A percentile compares a stretch with the other conserved stretches of the same genome.
Conservation (phyloP, 2,329 filamentous ascomycete genomes). For the Coniochaeta ligniaria region DNA sequence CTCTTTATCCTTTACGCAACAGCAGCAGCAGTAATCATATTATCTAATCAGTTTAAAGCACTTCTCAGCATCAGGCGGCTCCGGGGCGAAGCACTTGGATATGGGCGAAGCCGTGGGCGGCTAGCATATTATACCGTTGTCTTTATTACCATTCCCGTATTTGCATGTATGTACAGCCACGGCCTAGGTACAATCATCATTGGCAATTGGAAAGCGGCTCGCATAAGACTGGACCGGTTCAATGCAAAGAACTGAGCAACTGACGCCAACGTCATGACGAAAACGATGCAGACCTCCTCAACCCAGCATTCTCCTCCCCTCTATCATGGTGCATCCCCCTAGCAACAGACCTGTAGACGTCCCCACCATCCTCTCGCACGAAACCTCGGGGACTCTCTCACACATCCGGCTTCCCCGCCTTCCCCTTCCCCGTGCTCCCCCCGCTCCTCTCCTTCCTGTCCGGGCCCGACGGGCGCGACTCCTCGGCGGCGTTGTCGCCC, state of each 20-base stretch:
- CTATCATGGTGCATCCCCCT: too few relatives aligned
- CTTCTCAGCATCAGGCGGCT: neutral
- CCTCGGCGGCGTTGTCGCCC: slow-evolving; percentile 25
- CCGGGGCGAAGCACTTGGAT: neutral
- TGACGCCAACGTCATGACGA: neutral
- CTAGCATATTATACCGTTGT: neutral
- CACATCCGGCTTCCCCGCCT: neutral
- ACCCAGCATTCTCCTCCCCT: neutral
- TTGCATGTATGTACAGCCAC: neutral
- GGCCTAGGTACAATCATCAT: neutral
- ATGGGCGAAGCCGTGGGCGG: neutral
- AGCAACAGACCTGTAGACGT: too few relatives aligned
- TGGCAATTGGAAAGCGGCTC: neutral
- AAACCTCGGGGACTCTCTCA: too few relatives aligned
- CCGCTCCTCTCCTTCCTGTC: slow-evolving; percentile 27
- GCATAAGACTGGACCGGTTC: neutral
- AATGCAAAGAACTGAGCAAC: neutral
- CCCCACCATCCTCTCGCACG: too few relatives aligned
- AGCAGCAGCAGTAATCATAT: neutral
- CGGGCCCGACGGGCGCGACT: slow-evolving; percentile 18
- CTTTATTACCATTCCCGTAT: neutral
- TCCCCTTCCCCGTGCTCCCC: slow-evolving; percentile 5
- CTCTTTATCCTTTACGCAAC: neutral
- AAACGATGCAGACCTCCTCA: neutral
- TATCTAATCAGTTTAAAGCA: neutral